Conservation (phyloP, 2,329 filamentous ascomycete genomes). For the Annulohypoxylon truncatum region DNA sequence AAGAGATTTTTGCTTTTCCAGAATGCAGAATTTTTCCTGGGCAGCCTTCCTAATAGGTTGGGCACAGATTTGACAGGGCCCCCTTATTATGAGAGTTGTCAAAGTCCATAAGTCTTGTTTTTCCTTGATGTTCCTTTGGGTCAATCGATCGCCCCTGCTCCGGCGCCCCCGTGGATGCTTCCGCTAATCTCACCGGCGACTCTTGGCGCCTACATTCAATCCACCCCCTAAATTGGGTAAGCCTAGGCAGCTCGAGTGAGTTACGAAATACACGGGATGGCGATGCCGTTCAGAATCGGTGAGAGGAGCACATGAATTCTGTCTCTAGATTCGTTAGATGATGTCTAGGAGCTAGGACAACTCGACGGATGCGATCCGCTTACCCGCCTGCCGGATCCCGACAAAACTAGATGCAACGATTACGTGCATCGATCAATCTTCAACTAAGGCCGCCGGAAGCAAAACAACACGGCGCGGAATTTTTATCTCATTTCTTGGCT, state of each 20-base stretch:
- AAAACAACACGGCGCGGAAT: not conserved
- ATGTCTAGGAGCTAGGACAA: not conserved
- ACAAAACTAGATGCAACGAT: not conserved
- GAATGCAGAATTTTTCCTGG: not conserved
- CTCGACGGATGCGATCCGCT: not conserved
- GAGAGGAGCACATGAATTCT: not conserved
- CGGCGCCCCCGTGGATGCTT: not conserved
- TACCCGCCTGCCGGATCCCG: not conserved
- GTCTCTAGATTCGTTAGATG: not conserved
- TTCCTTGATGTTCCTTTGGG: not conserved
- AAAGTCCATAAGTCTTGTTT: not conserved
- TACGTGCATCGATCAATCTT: not conserved
- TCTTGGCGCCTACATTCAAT: not conserved
- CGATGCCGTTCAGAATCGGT: not conserved
- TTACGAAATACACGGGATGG: not conserved
- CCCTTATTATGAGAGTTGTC: not conserved
- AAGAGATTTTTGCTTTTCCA: not conserved
- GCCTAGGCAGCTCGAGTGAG: not conserved
- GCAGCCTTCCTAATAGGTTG: not conserved
- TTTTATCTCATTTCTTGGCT: not conserved
- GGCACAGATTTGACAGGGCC: not conserved
- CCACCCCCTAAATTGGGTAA: not conserved
- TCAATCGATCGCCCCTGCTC: not conserved
- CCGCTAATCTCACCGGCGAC: slow-evolving; percentile 1
- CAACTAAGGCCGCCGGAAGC: not conserved